Base-by-base conservation (phyloP, 306 rosid genomes). In the Lupinus albus region DNA sequence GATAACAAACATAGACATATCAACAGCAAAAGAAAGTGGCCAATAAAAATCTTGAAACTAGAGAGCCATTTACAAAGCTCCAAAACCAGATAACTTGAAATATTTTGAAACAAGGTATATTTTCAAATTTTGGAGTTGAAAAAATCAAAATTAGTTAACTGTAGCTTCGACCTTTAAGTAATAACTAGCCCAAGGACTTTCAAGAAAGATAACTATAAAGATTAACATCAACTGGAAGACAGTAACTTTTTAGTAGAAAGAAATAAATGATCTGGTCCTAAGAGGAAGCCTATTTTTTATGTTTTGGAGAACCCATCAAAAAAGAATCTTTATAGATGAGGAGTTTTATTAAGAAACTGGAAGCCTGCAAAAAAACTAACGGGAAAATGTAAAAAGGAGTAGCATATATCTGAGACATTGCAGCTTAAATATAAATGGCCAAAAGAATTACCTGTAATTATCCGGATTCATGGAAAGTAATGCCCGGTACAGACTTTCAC, bases 401-500 rank as follows among this genome's bases (percentile, higher is more conserved):
- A 59, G 25, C 13, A 51, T 72, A 73, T n/a, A 35, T 36, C 41
- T 36, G 38, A 41, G 18, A n/a, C n/a, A n/a, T n/a, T n/a, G 69
- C n/a, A 36, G 30, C 8, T 62, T 33, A 41, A 33, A 68, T 45
- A 21, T 5, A 70, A 60, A 18, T 52, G 25, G 3, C 51, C 52
- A 64, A 11, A 12, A 67, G 58, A 41, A 79, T 78, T 76, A 94
- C 99, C 97, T 71, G 75, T 93, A 93, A 73, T 93, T 88, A 85
- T 93, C 99, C 44, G 97, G 97, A 79, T 93, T 93, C 88, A 86
- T 82, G 73, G 90, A 79, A 78, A 93, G 99, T 76, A 93, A 77
- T 50, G 54, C 67, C 77, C 64, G 80, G 79, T 86, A 88, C 74
- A 93, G 68, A n/a, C 81, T 62, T 70, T 84, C 87, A 2, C 83